Conservation (phyloP, 805 yeast genomes). For the Candida maesae region DNA sequence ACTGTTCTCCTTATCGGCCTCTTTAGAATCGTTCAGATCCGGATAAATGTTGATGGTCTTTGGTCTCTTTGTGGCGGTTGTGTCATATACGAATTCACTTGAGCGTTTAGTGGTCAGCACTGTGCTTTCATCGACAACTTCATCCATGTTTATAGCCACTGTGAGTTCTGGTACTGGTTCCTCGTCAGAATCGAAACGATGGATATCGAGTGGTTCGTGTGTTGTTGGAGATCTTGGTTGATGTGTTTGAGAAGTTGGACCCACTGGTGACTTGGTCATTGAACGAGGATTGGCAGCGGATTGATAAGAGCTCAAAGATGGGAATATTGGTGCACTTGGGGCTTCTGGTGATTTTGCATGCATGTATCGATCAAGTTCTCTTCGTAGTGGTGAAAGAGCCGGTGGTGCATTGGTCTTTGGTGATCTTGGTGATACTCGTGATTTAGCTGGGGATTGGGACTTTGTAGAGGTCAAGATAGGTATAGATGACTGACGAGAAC, state of each 20-base stretch:
- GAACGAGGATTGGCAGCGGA: no score
- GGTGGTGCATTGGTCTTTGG: no score
- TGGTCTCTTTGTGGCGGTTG: neutral
- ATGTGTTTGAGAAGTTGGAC: no score
- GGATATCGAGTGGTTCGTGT: neutral
- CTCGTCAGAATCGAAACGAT: slow-evolving; percentile 16
- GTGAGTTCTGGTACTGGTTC: slow-evolving; percentile 26
- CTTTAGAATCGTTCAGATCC: neutral
- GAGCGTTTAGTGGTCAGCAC: neutral
- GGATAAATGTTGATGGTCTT: neutral
- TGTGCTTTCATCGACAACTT: slow-evolving; percentile 3
- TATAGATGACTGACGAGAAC: no score
- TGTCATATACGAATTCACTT: neutral
- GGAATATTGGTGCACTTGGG: no score
- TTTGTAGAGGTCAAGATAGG: no score
- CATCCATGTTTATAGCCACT: slow-evolving; percentile 11
- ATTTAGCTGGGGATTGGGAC: no score
- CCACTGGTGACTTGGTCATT: neutral
- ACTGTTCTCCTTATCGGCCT: neutral
- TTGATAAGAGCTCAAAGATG: no score
- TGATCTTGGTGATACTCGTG: no score
- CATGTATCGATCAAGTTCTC: no score
- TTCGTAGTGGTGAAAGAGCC: no score
- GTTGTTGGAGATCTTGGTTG: neutral
- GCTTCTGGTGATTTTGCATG: no score